These are phyloP conservation scores for Cladosporium phlei DNA, from an alignment of 2,329 filamentous ascomycete species.

Conservation along the genomic window DNA sequence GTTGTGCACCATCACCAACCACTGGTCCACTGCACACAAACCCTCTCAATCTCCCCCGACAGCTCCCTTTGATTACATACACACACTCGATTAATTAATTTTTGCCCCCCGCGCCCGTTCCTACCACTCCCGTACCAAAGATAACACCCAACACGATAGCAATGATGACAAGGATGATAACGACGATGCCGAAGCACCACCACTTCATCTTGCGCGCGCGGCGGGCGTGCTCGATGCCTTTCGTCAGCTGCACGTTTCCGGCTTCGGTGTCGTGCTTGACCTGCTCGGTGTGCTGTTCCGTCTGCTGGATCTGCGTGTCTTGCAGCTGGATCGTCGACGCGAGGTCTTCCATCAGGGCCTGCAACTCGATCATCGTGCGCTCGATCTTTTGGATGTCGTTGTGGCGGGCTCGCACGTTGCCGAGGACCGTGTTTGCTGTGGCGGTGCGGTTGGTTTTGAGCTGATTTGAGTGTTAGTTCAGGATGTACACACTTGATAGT, in stretches of 20 bases:
- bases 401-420: constrained; percentile 75
- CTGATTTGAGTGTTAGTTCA: constrained; percentile 38
- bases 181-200: constrained; percentile 63
- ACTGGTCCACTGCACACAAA: no score
- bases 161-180: constrained; percentile 46
- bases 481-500: background rate
- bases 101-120: no score
- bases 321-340: constrained; percentile 70
- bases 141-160: constrained; percentile 47
- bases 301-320: constrained; percentile 57
- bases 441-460: constrained; percentile 70
- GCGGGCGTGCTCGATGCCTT: constrained; percentile 63
- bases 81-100: no score
- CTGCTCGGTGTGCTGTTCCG: constrained; percentile 61
- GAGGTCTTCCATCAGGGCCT: constrained; percentile 67
- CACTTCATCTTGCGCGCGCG: constrained; percentile 73
- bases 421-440: constrained; percentile 67
- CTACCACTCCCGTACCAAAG: constrained; percentile 35
- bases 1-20: no score
- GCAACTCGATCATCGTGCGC: constrained; percentile 65
- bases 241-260: constrained; percentile 64
- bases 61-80: no score
- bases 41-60: no score
- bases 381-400: constrained; percentile 80
- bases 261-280: constrained; percentile 63